Base-by-base conservation (phyloP, 768 basidiomycete species). In the Pisolithus orientalis region DNA sequence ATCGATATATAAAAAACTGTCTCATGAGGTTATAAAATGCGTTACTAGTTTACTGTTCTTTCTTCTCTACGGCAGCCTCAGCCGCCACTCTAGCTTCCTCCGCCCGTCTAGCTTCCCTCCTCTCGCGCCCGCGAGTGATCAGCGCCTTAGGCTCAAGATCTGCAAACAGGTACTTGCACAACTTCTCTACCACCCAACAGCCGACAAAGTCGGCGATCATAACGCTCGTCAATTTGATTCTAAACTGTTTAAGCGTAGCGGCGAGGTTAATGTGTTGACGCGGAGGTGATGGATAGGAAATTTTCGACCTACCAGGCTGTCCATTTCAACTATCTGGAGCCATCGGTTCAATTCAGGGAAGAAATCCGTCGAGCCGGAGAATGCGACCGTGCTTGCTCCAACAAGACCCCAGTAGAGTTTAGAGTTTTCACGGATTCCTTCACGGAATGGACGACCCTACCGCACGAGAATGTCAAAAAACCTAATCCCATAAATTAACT, bases 281-380 rank as follows among this genome's bases (percentile, higher is more conserved):
- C 2, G 21, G 21, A 21, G 21, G 21, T 21, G 21, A 21, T 42
- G 10, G 21, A 24, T 43, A 32, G 34, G 27, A 25, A 14, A 39
- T 29, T n/a, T 44, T 21, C n/a, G 10, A 81, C 92, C 55, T 61
- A 96, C 94, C 31, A 72, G 57, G 8, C 62, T 62, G 43, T 83
- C 70, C 95, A 99, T 94, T 67, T 89, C 91, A 25, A 96, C 93
- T 40, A 98, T 86, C 68, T 98, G 96, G 44, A 99, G 77, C 95
- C 96, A 98, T 27, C 90, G 75, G 65, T 95, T 98, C 54, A 96
- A 64, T 71, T 99, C 96, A 2, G 96, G 96, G 65, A 96, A 75
- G 59, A 99, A 87, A 65, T 99, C 93, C 1, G 90, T 93, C 5
- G 95, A 83, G 29, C 96, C 96, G 9, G 80, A 88, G 70, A 97